Conservation (phyloP, 1,284 basidiomycete species). For the Testicularia cyperi region DNA sequence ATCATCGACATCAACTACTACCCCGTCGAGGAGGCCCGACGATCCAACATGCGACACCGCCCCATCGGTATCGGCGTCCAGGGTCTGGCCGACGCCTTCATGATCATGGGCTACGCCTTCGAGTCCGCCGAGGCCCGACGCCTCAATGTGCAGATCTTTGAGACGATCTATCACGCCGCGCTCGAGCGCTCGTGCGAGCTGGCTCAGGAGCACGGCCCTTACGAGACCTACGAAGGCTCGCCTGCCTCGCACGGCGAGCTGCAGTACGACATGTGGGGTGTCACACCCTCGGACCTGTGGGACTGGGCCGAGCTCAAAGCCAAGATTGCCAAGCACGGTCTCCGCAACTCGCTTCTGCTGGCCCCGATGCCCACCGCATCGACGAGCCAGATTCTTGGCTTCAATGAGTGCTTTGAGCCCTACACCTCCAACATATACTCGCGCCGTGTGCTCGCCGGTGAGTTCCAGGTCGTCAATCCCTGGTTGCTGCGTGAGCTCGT, state of each 20-base stretch:
- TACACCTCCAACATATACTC: slow-evolving; percentile 98
- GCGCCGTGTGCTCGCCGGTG: slow-evolving; percentile 96
- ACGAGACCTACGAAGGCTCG: slow-evolving; percentile 88
- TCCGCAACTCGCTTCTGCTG: slow-evolving; percentile 90
- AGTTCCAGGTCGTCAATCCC: slow-evolving; percentile 98
- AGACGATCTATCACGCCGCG: slow-evolving; percentile 97
- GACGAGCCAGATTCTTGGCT: slow-evolving; percentile 95
- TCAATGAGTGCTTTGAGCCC: slow-evolving; percentile 98
- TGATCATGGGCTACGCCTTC: slow-evolving; percentile 94
- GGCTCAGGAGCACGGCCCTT: slow-evolving; percentile 78
- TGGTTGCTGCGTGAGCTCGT: slow-evolving; percentile 97
- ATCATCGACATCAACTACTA: slow-evolving; percentile 93
- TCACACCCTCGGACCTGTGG: slow-evolving; percentile 90
- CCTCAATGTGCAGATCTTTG: slow-evolving; percentile 95
- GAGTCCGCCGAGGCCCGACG: slow-evolving; percentile 83
- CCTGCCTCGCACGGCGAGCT: slow-evolving; percentile 85
- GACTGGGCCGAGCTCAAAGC: slow-evolving; percentile 88
- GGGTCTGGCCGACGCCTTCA: slow-evolving; percentile 97
- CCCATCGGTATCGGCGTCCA: slow-evolving; percentile 98
- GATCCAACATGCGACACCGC: slow-evolving; percentile 95
- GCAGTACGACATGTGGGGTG: slow-evolving; percentile 94
- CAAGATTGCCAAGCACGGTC: slow-evolving; percentile 80
- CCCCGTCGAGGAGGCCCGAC: slow-evolving; percentile 84
- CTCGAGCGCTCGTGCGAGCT: slow-evolving; percentile 90
- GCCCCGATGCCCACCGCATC: slow-evolving; percentile 99